A percentile compares a stretch with the other conserved stretches of the same genome.
phyloP scores from a whole-genome alignment of 2,329 filamentous ascomycete genomes.

The Aurifilum marmelostoma region DNA sequence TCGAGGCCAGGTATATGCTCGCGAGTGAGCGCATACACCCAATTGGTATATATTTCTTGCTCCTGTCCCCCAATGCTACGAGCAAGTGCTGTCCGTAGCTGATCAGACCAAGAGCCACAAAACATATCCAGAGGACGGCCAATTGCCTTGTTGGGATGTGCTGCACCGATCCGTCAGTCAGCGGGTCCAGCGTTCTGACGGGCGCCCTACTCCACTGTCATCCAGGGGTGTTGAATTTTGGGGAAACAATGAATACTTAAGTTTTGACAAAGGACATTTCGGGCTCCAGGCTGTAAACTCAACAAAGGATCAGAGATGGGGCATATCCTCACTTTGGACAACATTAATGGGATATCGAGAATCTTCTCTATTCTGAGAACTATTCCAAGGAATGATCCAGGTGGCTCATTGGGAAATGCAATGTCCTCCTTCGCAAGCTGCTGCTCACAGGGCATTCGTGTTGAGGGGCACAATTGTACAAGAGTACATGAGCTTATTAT shows the following conservation, averaged over 20 bases:
- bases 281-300: background rate
- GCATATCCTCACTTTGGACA: background rate
- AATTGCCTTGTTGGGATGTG: background rate
- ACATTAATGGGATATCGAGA: background rate
- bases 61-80: background rate
- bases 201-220: background rate
- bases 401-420: background rate
- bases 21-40: background rate
- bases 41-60: background rate
- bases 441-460: background rate
- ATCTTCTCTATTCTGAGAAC: background rate
- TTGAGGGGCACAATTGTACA: background rate
- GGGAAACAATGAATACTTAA: slow-evolving; percentile 6
- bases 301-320: background rate
- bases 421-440: background rate
- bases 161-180: background rate
- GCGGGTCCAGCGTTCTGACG: background rate
- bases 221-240: background rate
- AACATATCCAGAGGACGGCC: background rate
- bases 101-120: background rate
- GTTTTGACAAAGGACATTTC: background rate
- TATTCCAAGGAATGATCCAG: background rate
- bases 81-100: background rate
- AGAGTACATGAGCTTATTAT: background rate
- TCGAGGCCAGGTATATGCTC: background rate